These are phyloP conservation scores for Pisolithus sp. DNA, from an alignment of 768 basidiomycete genomes.

Conservation along the genomic window DNA sequence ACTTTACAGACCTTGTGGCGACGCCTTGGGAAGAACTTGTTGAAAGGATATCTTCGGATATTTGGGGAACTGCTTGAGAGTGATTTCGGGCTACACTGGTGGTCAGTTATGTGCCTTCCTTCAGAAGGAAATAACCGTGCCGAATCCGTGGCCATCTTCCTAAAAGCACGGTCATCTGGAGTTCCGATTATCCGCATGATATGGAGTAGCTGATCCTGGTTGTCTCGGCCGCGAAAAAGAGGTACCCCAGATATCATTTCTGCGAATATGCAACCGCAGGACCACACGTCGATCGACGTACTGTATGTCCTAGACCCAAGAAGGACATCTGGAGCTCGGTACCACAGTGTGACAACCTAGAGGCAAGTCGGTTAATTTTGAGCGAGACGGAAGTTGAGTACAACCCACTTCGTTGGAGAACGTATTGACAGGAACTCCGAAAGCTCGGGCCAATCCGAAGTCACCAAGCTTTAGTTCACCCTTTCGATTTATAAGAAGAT, in stretches of 20 bases:
- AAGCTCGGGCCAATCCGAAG: constrained; percentile 95
- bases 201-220: constrained; percentile 94
- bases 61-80: constrained; percentile 77
- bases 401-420: constrained; percentile 85
- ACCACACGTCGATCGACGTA: constrained; percentile 99
- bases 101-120: constrained; percentile 5
- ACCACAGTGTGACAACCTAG: constrained; percentile 97
- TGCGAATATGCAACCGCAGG: constrained; percentile 97
- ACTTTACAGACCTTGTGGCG: constrained; percentile 58
- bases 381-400: background rate
- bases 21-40: constrained; percentile 80
- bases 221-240: constrained; percentile 93
- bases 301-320: constrained; percentile 96
- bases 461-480: constrained; percentile 97
- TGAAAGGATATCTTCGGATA: constrained; percentile 80
- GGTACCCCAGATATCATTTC: constrained; percentile 99
- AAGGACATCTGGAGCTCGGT: constrained; percentile 95
- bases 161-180: constrained; percentile 79
- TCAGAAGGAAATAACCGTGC: constrained; percentile 37
- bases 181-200: constrained; percentile 98
- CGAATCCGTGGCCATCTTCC: constrained; percentile 86
- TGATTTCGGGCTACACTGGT: constrained; percentile 64
- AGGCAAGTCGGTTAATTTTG: constrained; percentile 1
- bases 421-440: constrained; percentile 98
- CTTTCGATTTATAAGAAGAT: constrained; percentile 93